Base-by-base conservation (phyloP, 257 asterid genomes). In the Petunia axillaris region DNA sequence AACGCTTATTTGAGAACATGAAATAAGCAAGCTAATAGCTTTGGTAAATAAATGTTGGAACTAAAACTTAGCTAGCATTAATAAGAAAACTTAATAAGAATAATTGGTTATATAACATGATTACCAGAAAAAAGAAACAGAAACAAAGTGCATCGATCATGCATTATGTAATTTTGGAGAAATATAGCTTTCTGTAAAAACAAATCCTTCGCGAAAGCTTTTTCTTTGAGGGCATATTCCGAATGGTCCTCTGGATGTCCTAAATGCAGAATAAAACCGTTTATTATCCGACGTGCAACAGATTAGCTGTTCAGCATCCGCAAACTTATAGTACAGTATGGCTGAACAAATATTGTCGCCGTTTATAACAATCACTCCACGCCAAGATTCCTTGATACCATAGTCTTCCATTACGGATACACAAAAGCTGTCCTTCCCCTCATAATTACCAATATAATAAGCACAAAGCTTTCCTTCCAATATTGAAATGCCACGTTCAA, bases 331-430 rank as follows among this genome's bases (percentile, higher is more conserved):
- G 25, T 3, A 9, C 14, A 15, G 41, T 36, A 7, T 62, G 66
- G 9, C 36, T 35, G 67, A 62, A 35, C 35, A 62, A 62, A 8
- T 5, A 35, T 35, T 2, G 1, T 1, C 35, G 35, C 6, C 0
- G 3, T 35, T 39, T 25, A 40, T 64, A 76, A 38, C 14, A 60
- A 58, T 57, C 68, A 58, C n/a, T 38, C 4, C 16, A 62, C 3
- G 4, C 80, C 81, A 78, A 7, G 81, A 78, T 58, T 78, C 58
- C 15, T 78, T 37, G 1, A 59, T 16, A 14, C 70, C 74, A 11
- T 77, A 77, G 8, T 77, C 60, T 40, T 77, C 44, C 81, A 77
- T 77, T 40, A 43, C 48, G 15, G 15, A 52, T 48, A 65, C 73
- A 38, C n/a, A 53, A 38, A 78, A 35, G 2, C 64, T 52, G 37